Evolutionary conservation across 1,284 basidiomycete genomes (phyloP), one percentile per base, ranked within the genome.

Genomic region (Megacollybia platyphylla): DNA sequence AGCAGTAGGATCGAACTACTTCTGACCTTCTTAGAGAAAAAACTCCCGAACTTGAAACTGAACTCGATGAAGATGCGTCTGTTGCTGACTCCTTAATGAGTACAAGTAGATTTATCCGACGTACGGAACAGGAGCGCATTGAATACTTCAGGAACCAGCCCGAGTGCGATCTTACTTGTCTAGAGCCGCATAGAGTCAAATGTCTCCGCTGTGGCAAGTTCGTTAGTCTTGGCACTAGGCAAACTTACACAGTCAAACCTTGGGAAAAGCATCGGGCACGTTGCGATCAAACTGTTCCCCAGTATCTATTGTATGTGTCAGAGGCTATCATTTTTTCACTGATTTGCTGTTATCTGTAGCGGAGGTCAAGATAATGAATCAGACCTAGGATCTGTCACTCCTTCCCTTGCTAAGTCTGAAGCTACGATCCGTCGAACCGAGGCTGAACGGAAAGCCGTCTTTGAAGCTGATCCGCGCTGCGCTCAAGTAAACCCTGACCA

Each of bases 81-180:
- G 57, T 74, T 24, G 62, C 69, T 3, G 70, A 70, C 43, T 73
- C 70, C 2, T 62, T 61, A 7, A 57, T 61, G 28, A 63, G 62
- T 44, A 54, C 52, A 20, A 54, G 50, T 34, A 58, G 57, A 40
- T 11, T 11, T 15, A 64, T 68, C 29, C 68, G 74, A 26, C 72
- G 76, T 45, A 71, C 64, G 13, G 77, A 79, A 57, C 57, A 61
- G 3, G 74, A 79, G 49, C 71, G 78, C 35, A 66, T 73, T 36
- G 67, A 76, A 52, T 76, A 74, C 55, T 74, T 76, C 54, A 67
- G 68, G 45, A 71, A 73, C 46, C 71, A 80, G 48, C 61, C 72
- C 7, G 65, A 73, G 40, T 76, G 75, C 45, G 64, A 65, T 27
- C 63, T 64, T 13, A 36, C 42, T 6, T 24, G 20, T 24, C 54